Evolutionary conservation across 371 early-diverging fungal genomes (phyloP).

Genomic region (Umbelopsis sp.): DNA sequence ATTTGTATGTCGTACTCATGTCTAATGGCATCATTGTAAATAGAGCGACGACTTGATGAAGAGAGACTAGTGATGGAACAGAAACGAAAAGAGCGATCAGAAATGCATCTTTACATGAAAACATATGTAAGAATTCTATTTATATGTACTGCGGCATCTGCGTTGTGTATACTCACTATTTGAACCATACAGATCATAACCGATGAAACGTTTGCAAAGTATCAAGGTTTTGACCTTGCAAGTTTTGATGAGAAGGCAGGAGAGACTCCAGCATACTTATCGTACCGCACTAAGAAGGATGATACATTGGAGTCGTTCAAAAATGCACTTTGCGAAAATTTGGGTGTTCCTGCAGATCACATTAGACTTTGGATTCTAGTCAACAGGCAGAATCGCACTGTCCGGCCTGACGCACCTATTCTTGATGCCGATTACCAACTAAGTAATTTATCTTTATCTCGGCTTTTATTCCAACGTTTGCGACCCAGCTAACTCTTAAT

Average conservation of each 20-base stretch:
- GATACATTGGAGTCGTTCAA: constrained; percentile 41
- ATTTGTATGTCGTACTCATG: not conserved
- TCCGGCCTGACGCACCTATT: constrained; percentile 82
- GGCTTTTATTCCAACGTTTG: not conserved
- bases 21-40: not conserved
- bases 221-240: constrained; percentile 84
- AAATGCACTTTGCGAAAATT: constrained; percentile 27
- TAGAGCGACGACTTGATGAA: constrained; percentile 51
- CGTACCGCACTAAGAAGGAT: constrained; percentile 32
- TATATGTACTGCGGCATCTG: not conserved
- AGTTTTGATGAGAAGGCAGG: constrained; percentile 36
- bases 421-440: constrained; percentile 26
- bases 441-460: not conserved
- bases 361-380: constrained; percentile 89
- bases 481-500: not conserved
- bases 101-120: constrained; percentile 68
- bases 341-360: constrained; percentile 48
- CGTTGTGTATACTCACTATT: not conserved
- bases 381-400: constrained; percentile 88
- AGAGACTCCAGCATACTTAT: constrained; percentile 23
- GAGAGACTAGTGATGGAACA: constrained; percentile 57
- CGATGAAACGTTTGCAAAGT: constrained; percentile 64
- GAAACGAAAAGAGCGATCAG: constrained; percentile 64
- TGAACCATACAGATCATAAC: constrained; percentile 48
- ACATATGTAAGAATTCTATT: constrained; percentile 37